Percentiles rank a stretch among this genome's conserved stretches.
Evolutionary conservation across 169 alveolate species (phyloP).

Genomic region (Plasmodium fragile): DNA sequence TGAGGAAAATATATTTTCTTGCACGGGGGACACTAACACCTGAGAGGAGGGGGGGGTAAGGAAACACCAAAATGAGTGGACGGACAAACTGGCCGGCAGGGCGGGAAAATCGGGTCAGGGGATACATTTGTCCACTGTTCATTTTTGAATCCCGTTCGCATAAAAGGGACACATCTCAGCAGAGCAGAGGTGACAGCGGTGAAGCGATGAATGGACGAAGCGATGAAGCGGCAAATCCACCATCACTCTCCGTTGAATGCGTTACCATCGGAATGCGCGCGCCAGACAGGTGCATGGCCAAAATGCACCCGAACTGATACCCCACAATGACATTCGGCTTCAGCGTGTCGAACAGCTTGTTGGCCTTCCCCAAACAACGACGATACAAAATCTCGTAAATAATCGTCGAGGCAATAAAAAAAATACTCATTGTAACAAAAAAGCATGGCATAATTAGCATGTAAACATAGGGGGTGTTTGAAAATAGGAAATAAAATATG

Average conservation of each 20-base stretch:
- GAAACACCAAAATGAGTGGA: background rate
- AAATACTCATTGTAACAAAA: slow-evolving; percentile 10
- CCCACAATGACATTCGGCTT: slow-evolving; percentile 57
- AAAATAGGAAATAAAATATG: background rate
- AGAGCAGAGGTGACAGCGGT: background rate
- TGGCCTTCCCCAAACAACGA: slow-evolving; percentile 17
- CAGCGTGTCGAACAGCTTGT: slow-evolving; percentile 12
- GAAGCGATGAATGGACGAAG: background rate
- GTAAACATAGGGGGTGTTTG: background rate
- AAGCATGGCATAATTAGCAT: slow-evolving; percentile 21
- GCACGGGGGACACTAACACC: slow-evolving; percentile 59
- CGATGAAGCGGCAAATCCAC: too few relatives aligned
- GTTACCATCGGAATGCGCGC: slow-evolving; percentile 51
- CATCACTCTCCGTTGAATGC: background rate
- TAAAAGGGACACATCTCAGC: background rate
- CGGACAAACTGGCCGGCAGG: background rate
- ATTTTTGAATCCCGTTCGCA: background rate
- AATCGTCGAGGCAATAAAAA: slow-evolving; percentile 21
- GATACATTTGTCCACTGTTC: background rate
- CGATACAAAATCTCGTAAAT: slow-evolving; percentile 41
- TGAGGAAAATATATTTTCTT: slow-evolving; percentile 38
- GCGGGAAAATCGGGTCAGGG: background rate
- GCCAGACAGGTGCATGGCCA: slow-evolving; percentile 33
- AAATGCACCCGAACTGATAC: slow-evolving; percentile 57
- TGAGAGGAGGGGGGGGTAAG: background rate